Evolutionary conservation across 352 stramenopile species (phyloP), one percentile per base, ranked within the genome.

Genomic region (Pythium apleroticum): DNA sequence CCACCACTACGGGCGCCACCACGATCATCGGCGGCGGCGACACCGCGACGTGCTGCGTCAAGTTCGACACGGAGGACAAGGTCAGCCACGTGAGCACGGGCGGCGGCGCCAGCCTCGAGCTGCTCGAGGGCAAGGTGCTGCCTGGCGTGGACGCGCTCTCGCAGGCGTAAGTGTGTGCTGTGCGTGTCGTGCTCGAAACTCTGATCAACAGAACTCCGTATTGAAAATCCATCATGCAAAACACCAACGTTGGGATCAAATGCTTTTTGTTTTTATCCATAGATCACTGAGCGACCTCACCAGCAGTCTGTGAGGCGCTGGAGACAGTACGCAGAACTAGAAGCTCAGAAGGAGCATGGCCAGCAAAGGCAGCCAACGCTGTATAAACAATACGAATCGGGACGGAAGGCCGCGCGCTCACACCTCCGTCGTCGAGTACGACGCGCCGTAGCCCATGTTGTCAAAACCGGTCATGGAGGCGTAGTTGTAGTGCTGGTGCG

Each of bases 1-100:
- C 95, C 53, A 99, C 97, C 52, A 88, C 91, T 63, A 79, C 82
- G 3, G 97, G 97, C 55, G 93, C 93, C 41, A 98, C 96, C 57
- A 98, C 97, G 53, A 99, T 99, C 71, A 98, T 99, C 65, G 98
- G 98, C 63, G 98, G 98, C 73, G 98, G 98, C 61, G 98, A 99
- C 85, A 99, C 96, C 54, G 87, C 85, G 57, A 94, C 87, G 63
- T 94, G 85, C 76, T 96, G 87, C 62, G 84, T 91, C 58, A 94
- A 93, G 80, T 94, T 86, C 70, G 72, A 93, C 71, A 91, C 87
- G 65, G 87, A 96, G 70, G 82, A 94, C 78, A 94, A 96, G 83
- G 85, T 96, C 66, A 94, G 85, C 70, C 87, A 96, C 74, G 84
- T 96, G 50, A 90, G 76, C 74, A 99, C 97, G 57, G 97, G 97